These are phyloP conservation scores for Pseudogymnoascus sp. DNA, from an alignment of 2,329 filamentous ascomycete genomes.

Conservation along the genomic window DNA sequence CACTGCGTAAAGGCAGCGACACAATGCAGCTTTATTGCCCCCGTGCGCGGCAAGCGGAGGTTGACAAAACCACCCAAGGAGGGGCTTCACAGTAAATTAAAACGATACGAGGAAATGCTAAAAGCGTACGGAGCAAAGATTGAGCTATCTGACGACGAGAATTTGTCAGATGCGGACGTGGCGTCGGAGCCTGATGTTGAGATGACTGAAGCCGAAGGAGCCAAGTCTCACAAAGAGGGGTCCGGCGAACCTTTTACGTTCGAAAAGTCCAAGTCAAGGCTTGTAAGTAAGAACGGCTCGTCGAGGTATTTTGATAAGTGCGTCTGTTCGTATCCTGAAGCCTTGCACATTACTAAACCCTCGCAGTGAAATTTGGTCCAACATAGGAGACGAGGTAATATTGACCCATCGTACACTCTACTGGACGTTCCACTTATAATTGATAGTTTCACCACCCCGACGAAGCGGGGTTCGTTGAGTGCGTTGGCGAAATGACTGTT, in stretches of 20 bases:
- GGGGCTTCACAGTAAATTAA: constrained; percentile 20
- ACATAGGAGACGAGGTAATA: constrained; percentile 27
- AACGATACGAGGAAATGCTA: constrained; percentile 16
- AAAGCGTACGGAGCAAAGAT: constrained; percentile 20
- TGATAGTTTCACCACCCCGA: constrained; percentile 19
- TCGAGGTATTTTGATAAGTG: constrained; percentile 24
- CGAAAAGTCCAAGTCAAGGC: constrained; percentile 17
- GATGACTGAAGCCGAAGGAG: constrained; percentile 11
- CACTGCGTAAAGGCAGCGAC: constrained; percentile 35
- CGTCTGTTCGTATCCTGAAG: background rate
- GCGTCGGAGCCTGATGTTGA: constrained; percentile 18
- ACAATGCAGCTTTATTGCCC: constrained; percentile 29
- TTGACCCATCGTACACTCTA: background rate
- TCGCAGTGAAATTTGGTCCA: constrained; percentile 24
- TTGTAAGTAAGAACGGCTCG: constrained; percentile 19
- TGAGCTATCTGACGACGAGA: constrained; percentile 19
- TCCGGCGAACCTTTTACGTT: background rate
- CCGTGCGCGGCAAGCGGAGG: constrained; percentile 26
- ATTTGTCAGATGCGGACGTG: constrained; percentile 18
- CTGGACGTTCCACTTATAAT: constrained; percentile 9
- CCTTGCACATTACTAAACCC: background rate
- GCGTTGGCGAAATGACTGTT: constrained; percentile 10
- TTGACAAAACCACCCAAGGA: constrained; percentile 17
- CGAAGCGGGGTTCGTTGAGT: constrained; percentile 11
- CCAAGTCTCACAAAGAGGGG: constrained; percentile 9